A percentile compares a stretch with the other conserved stretches of the same genome.
phyloP scores from a whole-genome alignment of 2,329 filamentous ascomycete species.

The Cercospora sp. region DNA sequence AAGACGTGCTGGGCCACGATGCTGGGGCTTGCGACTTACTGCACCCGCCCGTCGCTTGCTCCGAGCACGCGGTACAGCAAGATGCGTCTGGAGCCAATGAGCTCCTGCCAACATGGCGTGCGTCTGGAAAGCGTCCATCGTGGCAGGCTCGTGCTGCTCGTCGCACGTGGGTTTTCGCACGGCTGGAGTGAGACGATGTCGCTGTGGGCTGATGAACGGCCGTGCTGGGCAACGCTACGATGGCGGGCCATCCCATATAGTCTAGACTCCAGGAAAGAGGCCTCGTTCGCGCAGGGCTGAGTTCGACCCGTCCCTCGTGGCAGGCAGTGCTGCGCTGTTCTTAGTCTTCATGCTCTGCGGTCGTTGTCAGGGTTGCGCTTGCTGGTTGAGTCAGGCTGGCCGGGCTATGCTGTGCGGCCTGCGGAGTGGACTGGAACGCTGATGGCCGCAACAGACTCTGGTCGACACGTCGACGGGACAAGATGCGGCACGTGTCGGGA shows the following conservation, averaged over 20 bases:
- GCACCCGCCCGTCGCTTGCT: neutral
- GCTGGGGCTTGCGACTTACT: neutral
- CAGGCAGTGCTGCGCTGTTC: neutral
- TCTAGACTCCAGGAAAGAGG: neutral
- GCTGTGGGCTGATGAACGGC: neutral
- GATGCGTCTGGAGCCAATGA: neutral
- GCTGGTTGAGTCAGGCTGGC: neutral
- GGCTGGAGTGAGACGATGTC: neutral
- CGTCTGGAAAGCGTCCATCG: neutral
- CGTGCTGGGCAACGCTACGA: neutral
- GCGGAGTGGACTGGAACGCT: neutral
- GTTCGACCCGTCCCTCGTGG: neutral
- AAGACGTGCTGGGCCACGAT: neutral
- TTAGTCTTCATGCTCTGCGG: neutral
- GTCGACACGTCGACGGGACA: neutral
- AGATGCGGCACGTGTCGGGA: neutral
- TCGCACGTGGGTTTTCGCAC: neutral
- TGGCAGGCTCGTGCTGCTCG: neutral
- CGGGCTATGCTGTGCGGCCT: neutral
- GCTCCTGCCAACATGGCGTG: neutral
- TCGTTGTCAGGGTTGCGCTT: neutral
- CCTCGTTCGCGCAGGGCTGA: neutral
- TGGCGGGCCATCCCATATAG: neutral
- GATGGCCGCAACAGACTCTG: neutral
- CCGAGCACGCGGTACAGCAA: neutral